Base-by-base conservation (phyloP, 1,284 basidiomycete species). In the Ceratobasidium sp. region DNA sequence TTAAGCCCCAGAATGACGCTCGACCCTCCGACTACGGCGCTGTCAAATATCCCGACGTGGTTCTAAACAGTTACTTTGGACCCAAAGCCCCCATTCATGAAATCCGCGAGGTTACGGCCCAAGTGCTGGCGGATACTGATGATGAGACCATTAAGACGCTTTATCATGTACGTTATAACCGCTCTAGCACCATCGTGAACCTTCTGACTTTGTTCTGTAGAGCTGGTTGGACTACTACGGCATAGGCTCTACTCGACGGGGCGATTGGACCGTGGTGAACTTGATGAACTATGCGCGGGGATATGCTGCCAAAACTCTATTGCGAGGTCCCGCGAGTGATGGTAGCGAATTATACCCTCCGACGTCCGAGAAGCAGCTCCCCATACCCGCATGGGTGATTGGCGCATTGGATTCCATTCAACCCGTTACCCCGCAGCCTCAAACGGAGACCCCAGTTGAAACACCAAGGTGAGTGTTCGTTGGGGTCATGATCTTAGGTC, bases 201-300 rank as follows among this genome's bases (percentile, higher is more conserved):
- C 27, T 16, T 12, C 46, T 50, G 1, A 66, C n/a, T 16, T 23
- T 16, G n/a, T 23, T 27, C 2, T 23, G 7, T 12, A 66, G 65
- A 66, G 65, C 46, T 66, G 65, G 65, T 41, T 66, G 3, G 65
- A 52, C 10, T 66, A 66, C 48, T 50, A 66, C 33, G 65, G 65
- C 16, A 66, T 35, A 5, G 65, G 65, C 14, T 33, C 44, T 1
- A 50, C 48, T 7, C 2, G 48, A 20, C 44, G 65, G 23, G 44
- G 44, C 10, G 48, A 52, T 50, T 66, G 65, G 65, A 66, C 44
- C 7, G 27, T 48, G 12, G 14, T 50, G 3, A n/a, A 66, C 12
- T 18, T 66, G 12, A 27, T 66, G 65, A 66, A 50, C 10, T 52
- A 66, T 23, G 65, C 65, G 1, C 65, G 65, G 12, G 48, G 41